A percentile compares a stretch with the other conserved stretches of the same genome.
phyloP scores from a whole-genome alignment of 1,139 yeast species.

The Kluyveromyces marxianus region DNA sequence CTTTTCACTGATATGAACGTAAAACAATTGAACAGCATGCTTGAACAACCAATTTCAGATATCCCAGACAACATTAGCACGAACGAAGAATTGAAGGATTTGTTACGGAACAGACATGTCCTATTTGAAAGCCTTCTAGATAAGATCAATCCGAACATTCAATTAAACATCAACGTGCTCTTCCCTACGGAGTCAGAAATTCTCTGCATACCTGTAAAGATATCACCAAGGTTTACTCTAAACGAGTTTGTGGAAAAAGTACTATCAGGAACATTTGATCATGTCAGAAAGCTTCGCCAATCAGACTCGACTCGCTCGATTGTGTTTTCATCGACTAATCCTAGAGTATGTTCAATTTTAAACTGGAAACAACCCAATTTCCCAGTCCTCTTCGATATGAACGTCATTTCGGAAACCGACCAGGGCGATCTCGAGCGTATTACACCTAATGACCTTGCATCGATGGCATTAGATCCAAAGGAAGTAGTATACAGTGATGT shows the following conservation, averaged over 20 bases:
- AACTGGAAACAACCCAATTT: constrained; percentile 99
- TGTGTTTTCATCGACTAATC: constrained; percentile 78
- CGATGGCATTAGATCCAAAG: constrained; percentile 15
- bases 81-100: constrained; percentile 12
- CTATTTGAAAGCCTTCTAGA: constrained; percentile 57
- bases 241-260: constrained; percentile 73
- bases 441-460: constrained; percentile 26
- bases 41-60: constrained; percentile 30
- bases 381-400: constrained; percentile 83
- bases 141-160: constrained; percentile 48
- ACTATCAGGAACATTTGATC: constrained; percentile 65
- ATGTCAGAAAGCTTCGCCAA: constrained; percentile 51
- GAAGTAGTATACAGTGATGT: constrained; percentile 32
- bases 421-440: constrained; percentile 34
- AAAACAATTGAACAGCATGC: constrained; percentile 29
- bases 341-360: constrained; percentile 80
- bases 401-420: constrained; percentile 42
- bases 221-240: constrained; percentile 40
- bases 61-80: constrained; percentile 22
- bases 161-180: constrained; percentile 69
- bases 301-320: constrained; percentile 45
- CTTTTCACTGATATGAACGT: constrained; percentile 41
- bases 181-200: constrained; percentile 74
- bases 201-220: constrained; percentile 44
- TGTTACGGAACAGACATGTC: constrained; percentile 42